Conservation (phyloP, 2,329 filamentous ascomycete genomes). For the Escovopsis sp. region DNA sequence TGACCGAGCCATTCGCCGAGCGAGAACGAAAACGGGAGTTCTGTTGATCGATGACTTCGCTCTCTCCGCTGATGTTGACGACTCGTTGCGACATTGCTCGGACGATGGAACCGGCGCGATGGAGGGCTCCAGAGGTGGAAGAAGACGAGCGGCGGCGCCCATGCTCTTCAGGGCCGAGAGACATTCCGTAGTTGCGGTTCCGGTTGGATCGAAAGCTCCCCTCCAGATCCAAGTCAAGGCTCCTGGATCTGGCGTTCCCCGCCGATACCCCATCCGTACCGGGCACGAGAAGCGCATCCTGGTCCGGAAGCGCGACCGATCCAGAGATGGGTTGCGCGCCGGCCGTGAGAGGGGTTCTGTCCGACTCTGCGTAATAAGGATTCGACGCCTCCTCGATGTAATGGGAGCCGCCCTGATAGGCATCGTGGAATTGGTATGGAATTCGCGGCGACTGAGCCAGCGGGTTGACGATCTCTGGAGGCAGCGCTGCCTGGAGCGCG, state of each 20-base stretch:
- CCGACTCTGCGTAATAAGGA: constrained; percentile 36
- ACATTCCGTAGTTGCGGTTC: constrained; percentile 42
- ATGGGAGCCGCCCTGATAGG: constrained; percentile 16
- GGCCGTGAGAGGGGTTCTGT: constrained; percentile 43
- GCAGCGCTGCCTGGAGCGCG: constrained; percentile 39
- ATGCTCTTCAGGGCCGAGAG: constrained; percentile 34
- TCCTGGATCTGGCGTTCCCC: constrained; percentile 38
- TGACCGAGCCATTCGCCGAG: constrained; percentile 33
- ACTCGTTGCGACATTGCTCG: constrained; percentile 90
- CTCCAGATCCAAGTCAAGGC: constrained; percentile 40
- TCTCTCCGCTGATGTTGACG: constrained; percentile 91
- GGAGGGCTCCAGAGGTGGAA: constrained; percentile 49
- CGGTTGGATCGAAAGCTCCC: constrained; percentile 35
- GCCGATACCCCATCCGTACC: constrained; percentile 42
- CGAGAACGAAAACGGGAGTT: constrained; percentile 46
- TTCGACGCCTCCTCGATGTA: constrained; percentile 20
- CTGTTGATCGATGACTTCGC: constrained; percentile 63
- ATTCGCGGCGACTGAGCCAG: constrained; percentile 11
- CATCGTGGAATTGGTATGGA: constrained; percentile 16
- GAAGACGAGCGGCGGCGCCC: constrained; percentile 47
- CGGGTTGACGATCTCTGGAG: constrained; percentile 31
- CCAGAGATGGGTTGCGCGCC: constrained; percentile 40
- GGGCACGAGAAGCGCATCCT: constrained; percentile 35
- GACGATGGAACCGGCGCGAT: constrained; percentile 60
- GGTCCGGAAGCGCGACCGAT: constrained; percentile 24